phyloP scores from a whole-genome alignment of 441 rosid genomes.

The Erodium trifolium region DNA sequence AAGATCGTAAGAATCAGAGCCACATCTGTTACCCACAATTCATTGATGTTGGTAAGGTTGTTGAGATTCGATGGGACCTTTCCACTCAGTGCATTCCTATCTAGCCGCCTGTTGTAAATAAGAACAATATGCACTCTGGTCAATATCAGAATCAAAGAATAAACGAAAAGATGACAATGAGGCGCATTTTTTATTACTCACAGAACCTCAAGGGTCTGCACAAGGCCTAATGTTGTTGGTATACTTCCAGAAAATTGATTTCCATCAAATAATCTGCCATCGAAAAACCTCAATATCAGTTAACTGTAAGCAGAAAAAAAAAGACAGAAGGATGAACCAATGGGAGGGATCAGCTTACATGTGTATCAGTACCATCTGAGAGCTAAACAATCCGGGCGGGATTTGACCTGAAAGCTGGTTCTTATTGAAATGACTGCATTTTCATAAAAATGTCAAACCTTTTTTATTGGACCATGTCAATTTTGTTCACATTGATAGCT shows the following conservation, averaged over 20 bases:
- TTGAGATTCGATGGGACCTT: constrained; percentile 57
- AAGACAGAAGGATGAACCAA: neutral
- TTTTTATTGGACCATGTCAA: constrained; percentile 3
- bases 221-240: constrained; percentile 56
- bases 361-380: constrained; percentile 75
- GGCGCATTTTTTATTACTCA: constrained; percentile 42
- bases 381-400: constrained; percentile 58
- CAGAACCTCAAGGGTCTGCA: constrained; percentile 93
- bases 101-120: constrained; percentile 66
- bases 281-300: neutral
- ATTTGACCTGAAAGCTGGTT: constrained; percentile 89
- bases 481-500: constrained; percentile 8
- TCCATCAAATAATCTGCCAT: constrained; percentile 73
- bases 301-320: neutral
- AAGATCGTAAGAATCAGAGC: neutral
- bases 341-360: constrained; percentile 43
- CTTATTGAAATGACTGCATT: constrained; percentile 84
- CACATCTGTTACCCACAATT: constrained; percentile 49
- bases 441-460: constrained; percentile 2
- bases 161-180: neutral
- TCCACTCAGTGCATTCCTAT: constrained; percentile 67
- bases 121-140: constrained; percentile 13
- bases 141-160: constrained; percentile 3
- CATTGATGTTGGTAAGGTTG: constrained; percentile 60
- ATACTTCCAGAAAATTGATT: constrained; percentile 62